Conservation (phyloP, 177 flowering plant species). For the Vitis hybrid region DNA sequence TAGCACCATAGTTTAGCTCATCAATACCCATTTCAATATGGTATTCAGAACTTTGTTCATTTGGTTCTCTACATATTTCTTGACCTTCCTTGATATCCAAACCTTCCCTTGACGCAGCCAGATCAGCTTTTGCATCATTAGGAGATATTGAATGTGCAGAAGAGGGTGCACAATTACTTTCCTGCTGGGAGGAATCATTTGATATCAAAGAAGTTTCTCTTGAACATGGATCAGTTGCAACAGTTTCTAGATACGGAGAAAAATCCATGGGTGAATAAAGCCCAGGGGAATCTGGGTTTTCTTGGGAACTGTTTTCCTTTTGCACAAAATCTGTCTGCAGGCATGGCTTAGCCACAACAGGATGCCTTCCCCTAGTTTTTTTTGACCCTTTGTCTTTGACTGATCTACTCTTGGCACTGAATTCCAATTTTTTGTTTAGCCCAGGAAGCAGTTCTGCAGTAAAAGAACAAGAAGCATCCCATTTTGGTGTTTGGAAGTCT, state of each 20-base stretch:
- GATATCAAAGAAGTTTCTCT: slow-evolving; percentile 12
- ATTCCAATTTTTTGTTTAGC: slow-evolving; percentile 17
- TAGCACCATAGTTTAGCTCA: slow-evolving; percentile 3
- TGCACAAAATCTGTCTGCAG: slow-evolving; percentile 8
- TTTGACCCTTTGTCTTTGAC: slow-evolving; percentile 24
- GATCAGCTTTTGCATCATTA: slow-evolving; percentile 2
- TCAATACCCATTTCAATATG: background rate
- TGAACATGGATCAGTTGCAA: slow-evolving; percentile 14
- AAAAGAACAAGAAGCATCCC: slow-evolving; percentile 29
- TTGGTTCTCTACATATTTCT: slow-evolving; percentile 5
- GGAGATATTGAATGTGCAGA: slow-evolving; percentile 1
- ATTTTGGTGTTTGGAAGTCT: slow-evolving; percentile 24
- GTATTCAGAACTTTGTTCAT: background rate
- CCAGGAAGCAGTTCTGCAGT: slow-evolving; percentile 28
- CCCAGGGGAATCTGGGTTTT: slow-evolving; percentile 30
- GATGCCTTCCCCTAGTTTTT: slow-evolving; percentile 36
- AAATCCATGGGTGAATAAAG: slow-evolving; percentile 67
- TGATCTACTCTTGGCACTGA: slow-evolving; percentile 20
- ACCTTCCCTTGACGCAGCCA: slow-evolving; percentile 1
- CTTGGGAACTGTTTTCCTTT: slow-evolving; percentile 17
- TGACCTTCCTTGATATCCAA: background rate
- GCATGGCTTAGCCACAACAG: slow-evolving; percentile 14
- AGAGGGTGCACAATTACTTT: slow-evolving; percentile 7
- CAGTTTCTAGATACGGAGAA: slow-evolving; percentile 52
- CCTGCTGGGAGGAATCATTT: slow-evolving; percentile 11